phyloP scores from a whole-genome alignment of 441 rosid genomes.

The Croton laevigatus region DNA sequence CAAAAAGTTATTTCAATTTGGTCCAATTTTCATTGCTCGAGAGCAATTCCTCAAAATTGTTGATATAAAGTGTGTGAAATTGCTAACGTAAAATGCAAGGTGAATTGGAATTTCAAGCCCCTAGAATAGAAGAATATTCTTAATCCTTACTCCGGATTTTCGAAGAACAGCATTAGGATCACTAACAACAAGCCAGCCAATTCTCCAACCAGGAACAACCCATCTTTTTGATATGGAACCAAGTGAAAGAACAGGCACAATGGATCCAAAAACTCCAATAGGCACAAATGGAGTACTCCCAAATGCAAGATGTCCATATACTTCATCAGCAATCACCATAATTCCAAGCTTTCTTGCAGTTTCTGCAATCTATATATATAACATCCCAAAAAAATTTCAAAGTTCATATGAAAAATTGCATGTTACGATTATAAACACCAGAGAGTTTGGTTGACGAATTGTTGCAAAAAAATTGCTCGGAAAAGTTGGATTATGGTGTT shows the following conservation, averaged over 20 bases:
- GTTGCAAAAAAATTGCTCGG: too few relatives aligned
- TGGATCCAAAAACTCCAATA: conserved; percentile 53
- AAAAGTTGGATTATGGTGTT: too few relatives aligned
- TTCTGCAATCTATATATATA: conserved; percentile 44
- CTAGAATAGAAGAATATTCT: neutral
- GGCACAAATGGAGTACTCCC: conserved; percentile 55
- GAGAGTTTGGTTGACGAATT: too few relatives aligned
- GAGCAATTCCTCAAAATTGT: too few relatives aligned
- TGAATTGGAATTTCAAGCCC: too few relatives aligned
- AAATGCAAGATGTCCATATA: conserved; percentile 48
- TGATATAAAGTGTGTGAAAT: too few relatives aligned
- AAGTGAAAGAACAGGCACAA: conserved; percentile 53
- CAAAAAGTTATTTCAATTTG: too few relatives aligned
- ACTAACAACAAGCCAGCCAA: conserved; percentile 55
- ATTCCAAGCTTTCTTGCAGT: conserved; percentile 54
- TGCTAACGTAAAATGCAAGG: too few relatives aligned
- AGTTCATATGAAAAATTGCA: neutral
- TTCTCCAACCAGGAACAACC: conserved; percentile 69
- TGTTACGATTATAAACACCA: too few relatives aligned
- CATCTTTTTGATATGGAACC: conserved; percentile 74
- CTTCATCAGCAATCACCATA: conserved; percentile 69
- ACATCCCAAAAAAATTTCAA: neutral
- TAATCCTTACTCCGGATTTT: conserved; percentile 34
- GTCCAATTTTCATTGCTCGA: too few relatives aligned
- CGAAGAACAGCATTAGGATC: conserved; percentile 46